Evolutionary conservation across 768 basidiomycete genomes (phyloP).

Genomic region (Leccinellum rugosiceps): DNA sequence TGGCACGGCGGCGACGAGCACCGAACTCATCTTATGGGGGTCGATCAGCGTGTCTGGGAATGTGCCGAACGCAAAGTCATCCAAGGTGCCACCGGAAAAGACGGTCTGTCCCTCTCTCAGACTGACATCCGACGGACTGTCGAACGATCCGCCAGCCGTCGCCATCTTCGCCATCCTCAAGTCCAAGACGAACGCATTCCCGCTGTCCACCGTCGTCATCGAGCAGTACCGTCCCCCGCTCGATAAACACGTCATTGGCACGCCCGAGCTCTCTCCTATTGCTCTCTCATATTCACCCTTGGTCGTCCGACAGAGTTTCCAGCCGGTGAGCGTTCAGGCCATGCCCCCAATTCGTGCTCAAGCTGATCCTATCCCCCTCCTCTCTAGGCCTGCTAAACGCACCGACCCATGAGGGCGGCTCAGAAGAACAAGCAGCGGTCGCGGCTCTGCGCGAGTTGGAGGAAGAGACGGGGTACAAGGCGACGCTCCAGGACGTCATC

Average conservation of each 20-base stretch:
- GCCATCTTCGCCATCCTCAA: slow-evolving; percentile 78
- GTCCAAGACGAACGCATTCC: slow-evolving; percentile 70
- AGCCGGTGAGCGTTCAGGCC: slow-evolving; percentile 41
- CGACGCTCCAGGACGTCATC: slow-evolving; percentile 48
- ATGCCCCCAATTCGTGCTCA: not conserved
- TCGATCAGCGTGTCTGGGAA: slow-evolving; percentile 78
- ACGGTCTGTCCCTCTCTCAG: slow-evolving; percentile 48
- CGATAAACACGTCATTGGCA: slow-evolving; percentile 72
- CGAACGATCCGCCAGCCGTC: slow-evolving; percentile 50
- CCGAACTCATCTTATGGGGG: not conserved
- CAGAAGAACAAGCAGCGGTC: slow-evolving; percentile 65
- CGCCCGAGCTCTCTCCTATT: not conserved
- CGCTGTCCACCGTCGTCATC: slow-evolving; percentile 76
- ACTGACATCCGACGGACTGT: not conserved
- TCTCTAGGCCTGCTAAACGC: slow-evolving; percentile 75
- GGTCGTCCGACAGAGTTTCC: slow-evolving; percentile 45
- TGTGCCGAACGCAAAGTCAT: slow-evolving; percentile 84
- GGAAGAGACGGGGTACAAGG: slow-evolving; percentile 91
- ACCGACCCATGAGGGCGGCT: slow-evolving; percentile 26
- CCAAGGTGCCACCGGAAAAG: slow-evolving; percentile 70
- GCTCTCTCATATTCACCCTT: not conserved
- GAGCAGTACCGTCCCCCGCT: slow-evolving; percentile 93
- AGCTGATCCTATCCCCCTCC: not conserved
- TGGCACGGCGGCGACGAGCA: not conserved
- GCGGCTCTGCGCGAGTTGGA: slow-evolving; percentile 85